Evolutionary conservation across 768 basidiomycete genomes (phyloP).

Genomic region (Saitozyma podzolica): DNA sequence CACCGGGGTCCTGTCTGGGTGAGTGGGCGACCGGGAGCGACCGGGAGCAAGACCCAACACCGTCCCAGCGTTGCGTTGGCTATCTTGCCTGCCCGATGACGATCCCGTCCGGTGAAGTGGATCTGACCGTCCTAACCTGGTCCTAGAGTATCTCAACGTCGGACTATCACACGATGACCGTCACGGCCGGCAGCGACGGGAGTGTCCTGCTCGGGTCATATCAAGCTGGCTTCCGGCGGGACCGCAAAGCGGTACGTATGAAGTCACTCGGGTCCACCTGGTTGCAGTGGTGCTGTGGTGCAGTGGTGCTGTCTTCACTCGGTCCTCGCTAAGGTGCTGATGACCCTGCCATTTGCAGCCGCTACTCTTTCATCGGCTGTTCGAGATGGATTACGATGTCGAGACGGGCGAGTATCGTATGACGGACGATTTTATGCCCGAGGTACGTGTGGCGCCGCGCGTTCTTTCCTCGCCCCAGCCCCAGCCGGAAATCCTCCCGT

Average conservation of each 20-base stretch:
- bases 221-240: slow-evolving; percentile 21
- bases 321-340: slow-evolving; percentile 41
- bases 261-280: not conserved
- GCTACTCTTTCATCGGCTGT: slow-evolving; percentile 57
- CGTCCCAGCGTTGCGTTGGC: not conserved
- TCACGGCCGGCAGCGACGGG: slow-evolving; percentile 80
- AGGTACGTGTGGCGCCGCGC: slow-evolving; percentile 53
- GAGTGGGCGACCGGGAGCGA: slow-evolving; percentile 33
- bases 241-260: slow-evolving; percentile 21
- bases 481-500: slow-evolving; percentile 38
- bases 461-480: not conserved
- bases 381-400: slow-evolving; percentile 82
- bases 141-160: slow-evolving; percentile 69
- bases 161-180: slow-evolving; percentile 83
- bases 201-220: slow-evolving; percentile 49
- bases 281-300: slow-evolving; percentile 1
- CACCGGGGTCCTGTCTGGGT: slow-evolving; percentile 78
- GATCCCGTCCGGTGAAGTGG: not conserved
- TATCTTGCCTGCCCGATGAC: no score
- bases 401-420: slow-evolving; percentile 74
- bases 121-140: not conserved
- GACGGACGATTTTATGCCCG: slow-evolving; percentile 80
- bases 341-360: slow-evolving; percentile 10
- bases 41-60: no score
- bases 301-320: slow-evolving; percentile 43